Base-by-base conservation (phyloP, 1,284 basidiomycete species). In the Tranzscheliella williamsii region DNA sequence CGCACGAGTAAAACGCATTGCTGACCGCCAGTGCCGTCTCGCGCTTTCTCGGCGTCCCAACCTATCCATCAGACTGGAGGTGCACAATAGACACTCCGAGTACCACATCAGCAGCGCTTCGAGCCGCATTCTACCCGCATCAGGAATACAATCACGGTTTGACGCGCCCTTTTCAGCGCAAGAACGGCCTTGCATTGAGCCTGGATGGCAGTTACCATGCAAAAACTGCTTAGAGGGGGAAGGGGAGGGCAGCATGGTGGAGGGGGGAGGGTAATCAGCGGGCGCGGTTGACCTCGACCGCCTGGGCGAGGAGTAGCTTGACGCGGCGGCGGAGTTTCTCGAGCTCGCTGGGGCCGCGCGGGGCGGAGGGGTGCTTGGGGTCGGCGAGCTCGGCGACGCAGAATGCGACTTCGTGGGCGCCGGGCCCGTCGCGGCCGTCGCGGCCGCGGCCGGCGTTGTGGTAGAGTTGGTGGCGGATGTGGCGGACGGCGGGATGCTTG, bases 51-150 rank as follows among this genome's bases (percentile, higher is more conserved):
- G n/a, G n/a, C n/a, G n/a, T n/a, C n/a, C n/a, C n/a, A n/a, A n/a
- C n/a, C n/a, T n/a, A n/a, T n/a, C n/a, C n/a, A n/a, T n/a, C 46
- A 56, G 54, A 57, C 41, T 21, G 60, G 60, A 30, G 60, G 60
- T 6, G 60, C 60, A 11, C 36, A 47, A 37, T 57, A 37, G 17
- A 33, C n/a, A n/a, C n/a, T n/a, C n/a, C n/a, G n/a, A n/a, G n/a
- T n/a, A n/a, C n/a, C n/a, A n/a, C n/a, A n/a, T n/a, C n/a, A n/a
- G n/a, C n/a, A n/a, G n/a, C n/a, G n/a, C n/a, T n/a, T n/a, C n/a
- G n/a, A n/a, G n/a, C n/a, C n/a, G n/a, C n/a, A n/a, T n/a, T n/a
- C n/a, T n/a, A n/a, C n/a, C n/a, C n/a, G n/a, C n/a, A n/a, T n/a
- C n/a, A n/a, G n/a, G n/a, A n/a, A n/a, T n/a, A n/a, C n/a, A n/a